Evolutionary conservation across 2,329 filamentous ascomycete species (phyloP).

Genomic region (Ilyonectria mors-panacis): DNA sequence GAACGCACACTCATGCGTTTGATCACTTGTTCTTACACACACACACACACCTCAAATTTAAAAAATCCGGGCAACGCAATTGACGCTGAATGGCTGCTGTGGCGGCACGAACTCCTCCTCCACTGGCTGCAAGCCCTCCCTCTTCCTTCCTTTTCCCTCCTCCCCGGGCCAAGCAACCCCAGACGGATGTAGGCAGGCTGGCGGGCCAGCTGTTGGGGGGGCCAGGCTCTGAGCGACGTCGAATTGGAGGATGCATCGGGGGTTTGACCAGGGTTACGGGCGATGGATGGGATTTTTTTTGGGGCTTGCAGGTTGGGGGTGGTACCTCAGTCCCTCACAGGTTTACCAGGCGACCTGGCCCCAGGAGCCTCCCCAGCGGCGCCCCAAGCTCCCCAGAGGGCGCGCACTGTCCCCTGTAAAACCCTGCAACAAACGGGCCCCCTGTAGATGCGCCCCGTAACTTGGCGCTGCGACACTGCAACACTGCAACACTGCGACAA

Average conservation of each 20-base stretch:
- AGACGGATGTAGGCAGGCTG: slow-evolving; percentile 18
- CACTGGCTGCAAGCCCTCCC: slow-evolving; percentile 27
- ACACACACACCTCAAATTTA: slow-evolving; percentile 4
- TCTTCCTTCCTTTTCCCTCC: slow-evolving; percentile 11
- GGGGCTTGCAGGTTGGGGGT: slow-evolving; percentile 27
- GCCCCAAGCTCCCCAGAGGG: slow-evolving; percentile 6
- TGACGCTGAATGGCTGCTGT: slow-evolving; percentile 24
- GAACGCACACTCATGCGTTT: slow-evolving; percentile 14
- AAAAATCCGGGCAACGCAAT: slow-evolving; percentile 8
- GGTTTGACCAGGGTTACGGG: slow-evolving; percentile 5
- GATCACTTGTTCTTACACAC: slow-evolving; percentile 1
- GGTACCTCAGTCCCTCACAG: slow-evolving; percentile 24
- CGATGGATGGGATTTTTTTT: slow-evolving; percentile 21
- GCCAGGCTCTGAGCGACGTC: slow-evolving; percentile 2
- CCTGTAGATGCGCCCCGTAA: slow-evolving; percentile 27
- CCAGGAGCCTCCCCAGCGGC: slow-evolving; percentile 1
- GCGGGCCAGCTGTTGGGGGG: slow-evolving; percentile 23
- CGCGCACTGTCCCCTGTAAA: slow-evolving; percentile 10
- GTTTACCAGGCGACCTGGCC: slow-evolving; percentile 9
- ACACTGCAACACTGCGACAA: slow-evolving; percentile 1
- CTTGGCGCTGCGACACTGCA: slow-evolving; percentile 1
- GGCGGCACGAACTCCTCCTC: slow-evolving; percentile 28
- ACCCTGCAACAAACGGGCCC: slow-evolving; percentile 9
- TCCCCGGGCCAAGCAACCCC: slow-evolving; percentile 23
- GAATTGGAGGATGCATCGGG: slow-evolving; percentile 23